phyloP scores from a whole-genome alignment of 768 basidiomycete species.

The Lentinula lateritia region DNA sequence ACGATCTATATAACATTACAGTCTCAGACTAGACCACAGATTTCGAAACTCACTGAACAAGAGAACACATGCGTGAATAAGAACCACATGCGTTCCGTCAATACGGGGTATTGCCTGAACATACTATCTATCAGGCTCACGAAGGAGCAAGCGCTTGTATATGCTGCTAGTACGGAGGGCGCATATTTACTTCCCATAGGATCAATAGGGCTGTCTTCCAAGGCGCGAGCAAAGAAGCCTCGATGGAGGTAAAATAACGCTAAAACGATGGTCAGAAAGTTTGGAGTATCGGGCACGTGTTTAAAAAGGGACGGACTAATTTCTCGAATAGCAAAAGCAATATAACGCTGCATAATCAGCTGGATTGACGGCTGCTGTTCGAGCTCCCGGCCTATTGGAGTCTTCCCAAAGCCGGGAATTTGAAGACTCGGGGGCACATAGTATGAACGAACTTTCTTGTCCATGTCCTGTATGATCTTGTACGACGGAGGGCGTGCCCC shows the following conservation, averaged over 20 bases:
- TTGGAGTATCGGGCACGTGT: conserved; percentile 1
- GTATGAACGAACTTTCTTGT: conserved; percentile 58
- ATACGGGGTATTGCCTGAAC: conserved; percentile 58
- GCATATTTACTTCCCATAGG: conserved; percentile 68
- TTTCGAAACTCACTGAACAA: conserved; percentile 44
- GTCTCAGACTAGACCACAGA: background rate
- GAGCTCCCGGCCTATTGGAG: conserved; percentile 32
- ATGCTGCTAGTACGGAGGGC: conserved; percentile 62
- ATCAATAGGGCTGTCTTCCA: conserved; percentile 58
- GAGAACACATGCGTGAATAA: conserved; percentile 70
- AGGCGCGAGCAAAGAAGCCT: conserved; percentile 66
- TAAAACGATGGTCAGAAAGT: conserved; percentile 16
- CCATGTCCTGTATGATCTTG: conserved; percentile 56
- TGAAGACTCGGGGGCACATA: conserved; percentile 61
- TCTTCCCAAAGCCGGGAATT: conserved; percentile 57
- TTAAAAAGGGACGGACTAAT: conserved; percentile 39
- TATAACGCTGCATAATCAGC: conserved; percentile 64
- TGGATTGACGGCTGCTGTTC: conserved; percentile 43
- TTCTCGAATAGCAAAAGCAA: conserved; percentile 62
- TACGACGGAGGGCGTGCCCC: conserved; percentile 59
- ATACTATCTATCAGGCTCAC: conserved; percentile 61
- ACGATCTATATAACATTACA: conserved; percentile 43
- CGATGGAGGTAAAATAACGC: conserved; percentile 72
- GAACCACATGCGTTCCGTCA: conserved; percentile 72
- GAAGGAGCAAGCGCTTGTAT: conserved; percentile 64